These are phyloP conservation scores for Phytophthora macrochlamydospora DNA, from an alignment of 352 stramenopile genomes.

Conservation along the genomic window DNA sequence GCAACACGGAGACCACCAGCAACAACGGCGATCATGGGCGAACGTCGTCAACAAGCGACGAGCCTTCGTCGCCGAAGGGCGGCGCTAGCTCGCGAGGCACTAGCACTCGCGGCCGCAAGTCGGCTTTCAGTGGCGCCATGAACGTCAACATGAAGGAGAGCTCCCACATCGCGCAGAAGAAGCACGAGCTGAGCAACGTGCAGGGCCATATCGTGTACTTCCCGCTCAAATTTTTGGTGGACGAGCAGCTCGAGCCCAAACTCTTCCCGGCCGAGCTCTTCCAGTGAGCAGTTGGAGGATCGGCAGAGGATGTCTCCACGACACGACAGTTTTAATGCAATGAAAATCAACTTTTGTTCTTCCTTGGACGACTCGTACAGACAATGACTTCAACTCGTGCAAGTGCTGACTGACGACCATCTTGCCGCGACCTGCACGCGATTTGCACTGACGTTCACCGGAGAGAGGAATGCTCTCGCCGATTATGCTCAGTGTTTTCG, in stretches of 20 bases:
- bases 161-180: conserved; percentile 59
- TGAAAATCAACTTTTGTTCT: not conserved
- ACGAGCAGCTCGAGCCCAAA: conserved; percentile 84
- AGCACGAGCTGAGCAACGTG: conserved; percentile 72
- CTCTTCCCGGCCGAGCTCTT: conserved; percentile 82
- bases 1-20: conserved; percentile 24
- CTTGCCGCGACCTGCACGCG: too few relatives aligned
- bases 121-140: conserved; percentile 65
- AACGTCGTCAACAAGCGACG: conserved; percentile 30
- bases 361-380: too few relatives aligned
- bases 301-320: not conserved
- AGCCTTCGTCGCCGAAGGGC: conserved; percentile 20
- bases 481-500: too few relatives aligned
- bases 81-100: conserved; percentile 1
- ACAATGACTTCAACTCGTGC: too few relatives aligned
- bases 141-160: conserved; percentile 76
- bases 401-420: too few relatives aligned
- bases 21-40: conserved; percentile 25
- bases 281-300: conserved; percentile 45
- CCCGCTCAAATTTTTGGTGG: conserved; percentile 81
- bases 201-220: conserved; percentile 89
- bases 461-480: too few relatives aligned
- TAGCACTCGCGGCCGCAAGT: conserved; percentile 32
- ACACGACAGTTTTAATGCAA: not conserved
- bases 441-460: too few relatives aligned